These are phyloP conservation scores for Hyphopichia buzzinii DNA, from an alignment of 1,139 yeast genomes.

Conservation along the genomic window DNA sequence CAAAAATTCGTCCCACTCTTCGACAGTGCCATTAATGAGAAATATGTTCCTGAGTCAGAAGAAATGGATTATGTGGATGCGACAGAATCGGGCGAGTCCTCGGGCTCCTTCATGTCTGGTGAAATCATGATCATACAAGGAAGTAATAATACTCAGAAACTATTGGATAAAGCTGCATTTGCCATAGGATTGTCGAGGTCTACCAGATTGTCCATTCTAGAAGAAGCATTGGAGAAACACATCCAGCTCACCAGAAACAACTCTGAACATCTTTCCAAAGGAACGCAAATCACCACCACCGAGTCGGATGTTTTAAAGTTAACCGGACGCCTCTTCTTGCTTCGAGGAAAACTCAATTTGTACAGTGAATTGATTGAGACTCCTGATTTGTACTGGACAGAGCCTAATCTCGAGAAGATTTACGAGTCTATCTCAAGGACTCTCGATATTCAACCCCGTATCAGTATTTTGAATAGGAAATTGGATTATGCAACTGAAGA, in stretches of 20 bases:
- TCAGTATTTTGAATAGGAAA: conserved; percentile 75
- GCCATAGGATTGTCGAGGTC: conserved; percentile 85
- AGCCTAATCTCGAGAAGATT: conserved; percentile 75
- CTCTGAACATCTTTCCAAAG: conserved; percentile 66
- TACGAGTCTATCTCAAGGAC: conserved; percentile 69
- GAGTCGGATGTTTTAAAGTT: conserved; percentile 64
- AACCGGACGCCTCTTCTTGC: conserved; percentile 70
- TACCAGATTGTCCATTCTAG: conserved; percentile 78
- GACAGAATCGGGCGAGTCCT: conserved; percentile 28
- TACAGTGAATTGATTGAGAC: conserved; percentile 90
- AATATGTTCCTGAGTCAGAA: conserved; percentile 67
- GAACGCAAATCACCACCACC: conserved; percentile 52
- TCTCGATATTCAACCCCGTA: conserved; percentile 74
- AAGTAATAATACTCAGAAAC: conserved; percentile 38
- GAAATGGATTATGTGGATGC: conserved; percentile 82
- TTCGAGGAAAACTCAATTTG: conserved; percentile 78
- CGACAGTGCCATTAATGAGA: conserved; percentile 24
- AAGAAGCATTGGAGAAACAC: conserved; percentile 66
- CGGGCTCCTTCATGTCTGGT: conserved; percentile 52
- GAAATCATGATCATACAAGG: conserved; percentile 69
- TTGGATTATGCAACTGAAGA: conserved; percentile 90
- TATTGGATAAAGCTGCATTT: conserved; percentile 83
- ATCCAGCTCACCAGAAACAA: conserved; percentile 59
- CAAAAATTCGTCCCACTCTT: conserved; percentile 53
- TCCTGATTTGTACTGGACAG: conserved; percentile 92